Percentiles rank a stretch among this genome's conserved stretches.
These are phyloP conservation scores for Oidium heveae DNA, from an alignment of 2,329 filamentous ascomycete genomes.

Conservation along the genomic window DNA sequence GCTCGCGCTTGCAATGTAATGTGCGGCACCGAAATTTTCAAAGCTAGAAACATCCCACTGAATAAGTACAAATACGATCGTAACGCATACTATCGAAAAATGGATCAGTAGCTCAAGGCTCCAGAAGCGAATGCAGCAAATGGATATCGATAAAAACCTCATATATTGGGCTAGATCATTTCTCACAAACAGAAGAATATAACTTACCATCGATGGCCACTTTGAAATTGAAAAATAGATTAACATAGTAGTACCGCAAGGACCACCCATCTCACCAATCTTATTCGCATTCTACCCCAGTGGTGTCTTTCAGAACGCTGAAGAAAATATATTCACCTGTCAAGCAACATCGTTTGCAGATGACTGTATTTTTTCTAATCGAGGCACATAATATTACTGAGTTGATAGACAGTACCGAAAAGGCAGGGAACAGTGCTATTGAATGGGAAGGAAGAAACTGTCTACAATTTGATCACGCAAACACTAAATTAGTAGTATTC, in stretches of 20 bases:
- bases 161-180: too few species aligned
- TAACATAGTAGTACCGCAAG: neutral
- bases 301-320: neutral
- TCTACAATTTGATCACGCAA: neutral
- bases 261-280: neutral
- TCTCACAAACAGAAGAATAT: neutral
- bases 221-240: neutral
- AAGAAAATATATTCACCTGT: neutral
- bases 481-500: neutral
- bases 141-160: neutral
- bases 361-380: too few species aligned
- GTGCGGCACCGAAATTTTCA: neutral
- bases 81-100: neutral
- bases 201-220: neutral
- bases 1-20: neutral
- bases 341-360: neutral
- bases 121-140: neutral
- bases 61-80: neutral
- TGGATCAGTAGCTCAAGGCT: neutral
- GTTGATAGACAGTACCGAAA: neutral
- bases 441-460: neutral
- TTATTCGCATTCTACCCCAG: neutral
- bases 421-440: neutral
- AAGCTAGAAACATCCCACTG: neutral
- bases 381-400: neutral